phyloP scores from a whole-genome alignment of 2,329 filamentous ascomycete genomes.

The Pseudopithomyces maydicus region DNA sequence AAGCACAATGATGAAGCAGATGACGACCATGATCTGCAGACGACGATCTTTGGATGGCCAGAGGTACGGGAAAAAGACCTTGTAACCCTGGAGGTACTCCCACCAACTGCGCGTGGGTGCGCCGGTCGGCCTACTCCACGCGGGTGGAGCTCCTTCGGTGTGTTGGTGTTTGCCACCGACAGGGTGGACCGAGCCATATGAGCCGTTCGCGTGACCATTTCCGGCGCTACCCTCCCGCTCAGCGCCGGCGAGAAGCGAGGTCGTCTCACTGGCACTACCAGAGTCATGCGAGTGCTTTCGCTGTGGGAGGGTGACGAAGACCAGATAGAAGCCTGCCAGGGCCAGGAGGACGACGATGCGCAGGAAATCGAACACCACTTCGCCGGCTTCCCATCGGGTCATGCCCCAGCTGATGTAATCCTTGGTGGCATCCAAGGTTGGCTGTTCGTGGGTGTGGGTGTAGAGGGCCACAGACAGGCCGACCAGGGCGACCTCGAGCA shows the following conservation, averaged over 20 bases:
- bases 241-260: slow-evolving; percentile 64
- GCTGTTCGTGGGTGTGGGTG: slow-evolving; percentile 68
- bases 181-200: slow-evolving; percentile 57
- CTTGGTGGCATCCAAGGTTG: slow-evolving; percentile 48
- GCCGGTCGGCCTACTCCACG: slow-evolving; percentile 88
- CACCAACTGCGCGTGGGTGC: slow-evolving; percentile 90
- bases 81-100: slow-evolving; percentile 92
- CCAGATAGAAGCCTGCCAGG: slow-evolving; percentile 63
- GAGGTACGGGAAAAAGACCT: slow-evolving; percentile 92
- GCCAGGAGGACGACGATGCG: slow-evolving; percentile 70
- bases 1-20: slow-evolving; percentile 82
- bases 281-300: slow-evolving; percentile 24
- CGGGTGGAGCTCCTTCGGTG: slow-evolving; percentile 67
- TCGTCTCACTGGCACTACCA: slow-evolving; percentile 59
- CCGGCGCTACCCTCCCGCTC: slow-evolving; percentile 50
- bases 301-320: slow-evolving; percentile 53
- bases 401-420: slow-evolving; percentile 40
- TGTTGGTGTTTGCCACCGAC: slow-evolving; percentile 51
- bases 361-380: slow-evolving; percentile 68
- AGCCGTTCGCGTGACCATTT: slow-evolving; percentile 57
- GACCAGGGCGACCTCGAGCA: slow-evolving; percentile 75
- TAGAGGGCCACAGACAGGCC: slow-evolving; percentile 72
- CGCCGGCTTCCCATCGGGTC: slow-evolving; percentile 67
- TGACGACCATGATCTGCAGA: slow-evolving; percentile 77
- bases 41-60: slow-evolving; percentile 84